A percentile compares a stretch with the other conserved stretches of the same genome.
Conservation (phyloP, 129 eudicot species). For the sunflower (Helianthus annuus) region HanXRQr2.0-SUNRISE NC_035443.2:170678721-170679220, state of each 20-base stretch:
- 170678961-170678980: slow-evolving; percentile 56
- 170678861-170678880: slow-evolving; percentile 53
- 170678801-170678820: slow-evolving; percentile 59
- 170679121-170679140: too few relatives aligned
- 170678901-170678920: slow-evolving; percentile 55
- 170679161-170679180: too few relatives aligned
- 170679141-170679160: too few relatives aligned
- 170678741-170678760: slow-evolving; percentile 49
- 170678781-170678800: slow-evolving; percentile 87
- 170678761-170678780: slow-evolving; percentile 39
- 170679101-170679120: too few relatives aligned
- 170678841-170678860: slow-evolving; percentile 47
- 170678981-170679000: slow-evolving; percentile 46
- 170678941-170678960: slow-evolving; percentile 37
- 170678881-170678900: slow-evolving; percentile 70
- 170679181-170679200: too few relatives aligned
- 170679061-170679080: not conserved
- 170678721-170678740: slow-evolving; percentile 33
- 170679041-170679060: not conserved
- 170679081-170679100: not conserved
- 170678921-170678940: slow-evolving; percentile 46
- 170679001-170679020: slow-evolving; percentile 13
- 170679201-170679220: too few relatives aligned
- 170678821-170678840: slow-evolving; percentile 7
- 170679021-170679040: not conserved